A percentile compares a stretch with the other conserved stretches of the same genome.
phyloP scores from a whole-genome alignment of 2,329 filamentous ascomycete species.

The Stachybotrys chlorohalonatus region DNA sequence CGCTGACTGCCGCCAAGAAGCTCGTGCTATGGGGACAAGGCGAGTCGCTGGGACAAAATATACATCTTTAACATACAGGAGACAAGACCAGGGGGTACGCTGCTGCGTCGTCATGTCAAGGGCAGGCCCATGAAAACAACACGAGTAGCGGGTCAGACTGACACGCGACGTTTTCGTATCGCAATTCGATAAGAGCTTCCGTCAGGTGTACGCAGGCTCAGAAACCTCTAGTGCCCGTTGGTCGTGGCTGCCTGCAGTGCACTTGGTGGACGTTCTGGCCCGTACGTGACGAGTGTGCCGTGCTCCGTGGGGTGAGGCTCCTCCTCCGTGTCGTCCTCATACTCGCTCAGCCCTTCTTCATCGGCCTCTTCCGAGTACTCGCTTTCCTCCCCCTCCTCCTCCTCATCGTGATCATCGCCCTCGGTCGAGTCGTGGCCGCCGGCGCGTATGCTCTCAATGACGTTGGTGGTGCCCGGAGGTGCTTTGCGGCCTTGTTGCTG shows the following conservation, averaged over 20 bases:
- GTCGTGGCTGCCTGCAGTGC: slow-evolving; percentile 22
- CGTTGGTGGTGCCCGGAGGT: slow-evolving; percentile 52
- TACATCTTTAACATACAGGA: neutral
- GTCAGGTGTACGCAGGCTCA: neutral
- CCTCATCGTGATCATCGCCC: slow-evolving; percentile 54
- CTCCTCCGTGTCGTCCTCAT: slow-evolving; percentile 51
- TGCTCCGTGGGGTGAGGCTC: slow-evolving; percentile 29
- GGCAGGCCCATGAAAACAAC: too few relatives aligned
- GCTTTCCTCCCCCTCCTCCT: slow-evolving; percentile 52
- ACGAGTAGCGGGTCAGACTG: too few relatives aligned
- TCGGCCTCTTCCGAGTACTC: slow-evolving; percentile 48
- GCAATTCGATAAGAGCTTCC: neutral
- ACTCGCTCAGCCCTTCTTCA: slow-evolving; percentile 45
- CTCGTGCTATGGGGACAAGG: neutral
- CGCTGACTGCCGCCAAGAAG: neutral
- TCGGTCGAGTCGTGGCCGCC: slow-evolving; percentile 39
- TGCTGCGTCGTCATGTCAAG: neutral
- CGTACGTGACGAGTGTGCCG: slow-evolving; percentile 31
- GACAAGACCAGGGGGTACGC: neutral
- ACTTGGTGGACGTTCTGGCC: slow-evolving; percentile 38
- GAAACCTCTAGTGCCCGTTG: slow-evolving; percentile 31
- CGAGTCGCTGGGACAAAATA: neutral
- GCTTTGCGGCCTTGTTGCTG: slow-evolving; percentile 83
- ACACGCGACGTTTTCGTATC: too few relatives aligned
- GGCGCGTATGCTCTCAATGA: slow-evolving; percentile 51